Evolutionary conservation across 257 asterid species (phyloP), one percentile per base, ranked within the genome.

Genomic region (Scutellaria galericulata): DNA sequence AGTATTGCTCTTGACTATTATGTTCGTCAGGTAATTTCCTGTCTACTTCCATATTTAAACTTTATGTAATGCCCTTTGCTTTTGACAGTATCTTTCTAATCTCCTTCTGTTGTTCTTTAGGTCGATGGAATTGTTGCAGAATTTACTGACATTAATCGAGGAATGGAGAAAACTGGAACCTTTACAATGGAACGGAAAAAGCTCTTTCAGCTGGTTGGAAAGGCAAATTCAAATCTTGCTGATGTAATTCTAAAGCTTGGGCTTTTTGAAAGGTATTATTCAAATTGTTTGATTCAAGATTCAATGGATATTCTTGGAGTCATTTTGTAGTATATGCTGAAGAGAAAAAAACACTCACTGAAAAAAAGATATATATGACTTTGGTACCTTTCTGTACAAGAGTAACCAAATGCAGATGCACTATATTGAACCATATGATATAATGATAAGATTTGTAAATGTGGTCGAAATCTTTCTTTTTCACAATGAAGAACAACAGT

Each of bases 1-100:
- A 91, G 98, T 84, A 89, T 94, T 83, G 98, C 97, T 79, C 98
- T 94, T 77, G 98, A 94, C 76, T 94, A 91, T 81, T 94, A 94
- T 80, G 98, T 94, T 68, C 96, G 97, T 74, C 98, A 94, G 90
- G 98, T 94, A 69, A 87, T 75, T 65, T 41, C 14, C 47, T 24
- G 4, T 56, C 47, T 47, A 69, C 61, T 74, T 57, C 22, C 42
- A 46, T 12, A 39, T 31, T 73, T 60, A 47, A 73, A 40, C 60
- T 48, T 48, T 22, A 40, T 12, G 51, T 55, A 40, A 35, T 77
- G 64, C 70, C 69, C 27, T 51, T 61, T 58, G 13, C 8, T 61
- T 64, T 57, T 35, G 55, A 47, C 35, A 10, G 47, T 57, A 8
- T 57, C 50, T 41, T 37, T 46, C 42, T 20, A 13, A 54, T 46